These are phyloP conservation scores for Leishmania aethiopica DNA, from an alignment of 208 protist species.

Conservation along the genomic window DNA sequence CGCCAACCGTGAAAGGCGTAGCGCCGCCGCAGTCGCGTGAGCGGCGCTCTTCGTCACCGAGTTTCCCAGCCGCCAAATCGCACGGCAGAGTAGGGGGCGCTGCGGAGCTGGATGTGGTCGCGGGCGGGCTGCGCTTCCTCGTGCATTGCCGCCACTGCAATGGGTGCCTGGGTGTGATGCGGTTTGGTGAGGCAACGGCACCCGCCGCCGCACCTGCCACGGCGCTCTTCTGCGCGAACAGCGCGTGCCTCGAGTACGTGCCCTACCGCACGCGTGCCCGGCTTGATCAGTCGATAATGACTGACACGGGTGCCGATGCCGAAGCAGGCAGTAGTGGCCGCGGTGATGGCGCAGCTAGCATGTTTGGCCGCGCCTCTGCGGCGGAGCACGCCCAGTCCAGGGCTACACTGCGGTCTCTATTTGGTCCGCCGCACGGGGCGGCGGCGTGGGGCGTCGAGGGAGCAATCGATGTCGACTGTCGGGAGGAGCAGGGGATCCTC, in stretches of 20 bases:
- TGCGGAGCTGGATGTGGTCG: not conserved
- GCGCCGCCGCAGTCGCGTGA: not conserved
- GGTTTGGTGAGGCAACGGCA: conserved; percentile 8
- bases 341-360: not conserved
- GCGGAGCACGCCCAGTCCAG: not conserved
- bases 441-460: conserved; percentile 9
- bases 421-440: not conserved
- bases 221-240: conserved; percentile 63
- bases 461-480: not conserved
- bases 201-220: not conserved
- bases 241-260: conserved; percentile 59
- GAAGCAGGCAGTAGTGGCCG: not conserved
- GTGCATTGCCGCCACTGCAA: conserved; percentile 61
- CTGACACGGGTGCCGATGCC: not conserved
- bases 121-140: conserved; percentile 31
- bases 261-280: conserved; percentile 23
- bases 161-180: conserved; percentile 68
- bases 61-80: not conserved
- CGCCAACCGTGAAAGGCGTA: not conserved
- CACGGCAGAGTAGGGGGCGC: not conserved
- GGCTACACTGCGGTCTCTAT: conserved; percentile 11
- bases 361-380: not conserved
- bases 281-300: conserved; percentile 28
- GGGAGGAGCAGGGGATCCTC: not conserved
- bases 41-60: not conserved